phyloP scores from a whole-genome alignment of 257 asterid genomes.

The Petunia axillaris region DNA sequence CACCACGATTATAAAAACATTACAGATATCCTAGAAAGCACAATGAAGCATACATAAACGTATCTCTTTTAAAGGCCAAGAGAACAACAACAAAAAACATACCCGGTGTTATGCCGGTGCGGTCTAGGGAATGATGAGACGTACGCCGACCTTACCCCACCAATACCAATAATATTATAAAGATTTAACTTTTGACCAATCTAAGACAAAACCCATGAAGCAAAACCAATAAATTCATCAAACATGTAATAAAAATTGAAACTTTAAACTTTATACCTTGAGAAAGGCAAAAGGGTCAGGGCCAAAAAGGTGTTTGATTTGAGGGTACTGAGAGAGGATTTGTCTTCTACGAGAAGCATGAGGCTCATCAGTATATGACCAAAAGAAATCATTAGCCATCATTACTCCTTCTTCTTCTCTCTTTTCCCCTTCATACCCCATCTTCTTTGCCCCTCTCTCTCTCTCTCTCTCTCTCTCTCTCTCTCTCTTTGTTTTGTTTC shows the following conservation, averaged over 20 bases:
- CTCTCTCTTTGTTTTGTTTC: background rate
- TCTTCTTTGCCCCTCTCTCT: conserved; percentile 30
- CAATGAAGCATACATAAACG: background rate
- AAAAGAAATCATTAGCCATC: conserved; percentile 82
- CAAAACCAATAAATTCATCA: background rate
- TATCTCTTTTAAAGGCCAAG: background rate
- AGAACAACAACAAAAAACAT: too few species aligned
- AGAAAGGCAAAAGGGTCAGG: conserved; percentile 86
- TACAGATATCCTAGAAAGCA: background rate
- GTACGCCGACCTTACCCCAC: too few species aligned
- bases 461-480: background rate
- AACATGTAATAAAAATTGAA: background rate
- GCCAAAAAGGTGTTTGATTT: conserved; percentile 79
- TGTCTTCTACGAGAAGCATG: conserved; percentile 85
- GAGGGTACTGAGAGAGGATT: conserved; percentile 93
- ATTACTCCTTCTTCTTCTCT: conserved; percentile 53
- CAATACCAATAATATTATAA: background rate
- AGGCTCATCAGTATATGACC: conserved; percentile 96
- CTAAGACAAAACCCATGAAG: background rate
- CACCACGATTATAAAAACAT: too few species aligned
- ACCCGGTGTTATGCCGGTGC: too few species aligned
- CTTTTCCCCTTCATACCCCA: conserved; percentile 57
- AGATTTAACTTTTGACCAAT: background rate
- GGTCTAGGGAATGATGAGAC: too few species aligned
- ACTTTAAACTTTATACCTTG: conserved; percentile 48